Conservation (phyloP, 2,329 filamentous ascomycete species). For the Coniochaeta prunicola region DNA sequence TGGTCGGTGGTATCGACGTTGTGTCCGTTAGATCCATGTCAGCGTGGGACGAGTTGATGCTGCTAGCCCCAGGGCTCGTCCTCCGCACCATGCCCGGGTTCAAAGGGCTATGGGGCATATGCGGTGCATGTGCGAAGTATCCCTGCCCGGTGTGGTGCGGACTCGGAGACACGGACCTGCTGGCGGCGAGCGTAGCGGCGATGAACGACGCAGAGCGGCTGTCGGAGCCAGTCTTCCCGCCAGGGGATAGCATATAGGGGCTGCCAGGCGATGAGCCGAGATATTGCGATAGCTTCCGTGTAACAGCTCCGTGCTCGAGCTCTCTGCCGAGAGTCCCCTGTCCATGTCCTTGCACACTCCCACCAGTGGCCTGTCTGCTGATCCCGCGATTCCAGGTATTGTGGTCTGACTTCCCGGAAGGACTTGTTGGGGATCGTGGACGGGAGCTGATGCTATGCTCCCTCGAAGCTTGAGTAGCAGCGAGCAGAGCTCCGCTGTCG, state of each 20-base stretch:
- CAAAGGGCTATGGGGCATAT: neutral
- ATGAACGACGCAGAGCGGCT: conserved; percentile 48
- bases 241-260: conserved; percentile 7
- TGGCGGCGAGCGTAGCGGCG: conserved; percentile 55
- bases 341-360: conserved; percentile 14
- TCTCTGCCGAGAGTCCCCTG: conserved; percentile 9
- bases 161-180: conserved; percentile 45
- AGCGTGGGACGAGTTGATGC: conserved; percentile 19
- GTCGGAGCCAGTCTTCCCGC: conserved; percentile 19
- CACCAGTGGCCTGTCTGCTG: conserved; percentile 31
- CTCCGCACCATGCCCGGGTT: conserved; percentile 14
- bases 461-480: conserved; percentile 33
- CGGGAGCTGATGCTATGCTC: conserved; percentile 18
- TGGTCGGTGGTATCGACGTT: conserved; percentile 53
- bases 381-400: conserved; percentile 9
- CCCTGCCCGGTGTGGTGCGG: conserved; percentile 21
- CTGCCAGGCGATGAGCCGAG: conserved; percentile 10
- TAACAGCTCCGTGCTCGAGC: conserved; percentile 13
- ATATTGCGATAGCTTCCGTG: conserved; percentile 17
- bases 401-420: neutral
- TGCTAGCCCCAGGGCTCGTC: conserved; percentile 21
- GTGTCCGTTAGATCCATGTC: conserved; percentile 40
- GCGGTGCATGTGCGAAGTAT: conserved; percentile 9
- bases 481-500: conserved; percentile 34
- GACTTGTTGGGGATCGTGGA: conserved; percentile 10